Conservation (phyloP, 2,329 filamentous ascomycete genomes). For the Fusarium tupiense region DNA sequence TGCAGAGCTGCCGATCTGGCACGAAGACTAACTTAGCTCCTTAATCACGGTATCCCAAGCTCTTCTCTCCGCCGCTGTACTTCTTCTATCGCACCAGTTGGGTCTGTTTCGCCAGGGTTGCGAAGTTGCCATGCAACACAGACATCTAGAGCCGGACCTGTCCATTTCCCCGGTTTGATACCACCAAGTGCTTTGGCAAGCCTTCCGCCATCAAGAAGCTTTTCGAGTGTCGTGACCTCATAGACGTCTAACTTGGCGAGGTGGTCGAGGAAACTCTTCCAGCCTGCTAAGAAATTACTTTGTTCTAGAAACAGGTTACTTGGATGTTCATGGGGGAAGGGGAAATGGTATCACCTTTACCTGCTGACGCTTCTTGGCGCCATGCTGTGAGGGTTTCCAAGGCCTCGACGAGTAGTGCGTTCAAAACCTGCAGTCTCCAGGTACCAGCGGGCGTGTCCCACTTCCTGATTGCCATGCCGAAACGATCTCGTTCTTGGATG, state of each 20-base stretch:
- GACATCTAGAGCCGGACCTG: slow-evolving; percentile 79
- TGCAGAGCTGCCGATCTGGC: not conserved
- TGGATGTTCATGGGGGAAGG: slow-evolving; percentile 30
- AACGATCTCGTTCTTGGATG: slow-evolving; percentile 65
- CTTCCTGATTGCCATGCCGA: slow-evolving; percentile 78
- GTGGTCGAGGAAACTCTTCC: slow-evolving; percentile 67
- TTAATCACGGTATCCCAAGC: slow-evolving; percentile 53
- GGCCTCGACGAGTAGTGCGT: slow-evolving; percentile 72
- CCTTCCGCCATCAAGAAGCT: slow-evolving; percentile 78
- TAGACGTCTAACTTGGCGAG: slow-evolving; percentile 64
- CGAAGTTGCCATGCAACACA: slow-evolving; percentile 90
- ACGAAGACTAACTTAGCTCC: not conserved
- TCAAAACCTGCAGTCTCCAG: slow-evolving; percentile 78
- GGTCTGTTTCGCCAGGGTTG: slow-evolving; percentile 73
- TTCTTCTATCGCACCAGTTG: slow-evolving; percentile 67
- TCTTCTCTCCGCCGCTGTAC: slow-evolving; percentile 63
- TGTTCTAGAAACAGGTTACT: slow-evolving; percentile 50
- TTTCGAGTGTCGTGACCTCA: slow-evolving; percentile 67
- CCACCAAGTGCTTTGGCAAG: slow-evolving; percentile 74
- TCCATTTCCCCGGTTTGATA: slow-evolving; percentile 83
- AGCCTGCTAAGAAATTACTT: slow-evolving; percentile 57
- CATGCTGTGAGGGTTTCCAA: slow-evolving; percentile 52
- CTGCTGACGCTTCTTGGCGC: slow-evolving; percentile 38
- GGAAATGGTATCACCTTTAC: slow-evolving; percentile 48
- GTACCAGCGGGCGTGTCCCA: slow-evolving; percentile 72